Evolutionary conservation across 805 yeast genomes (phyloP).

Genomic region (Tetrapisispora arboricola): DNA sequence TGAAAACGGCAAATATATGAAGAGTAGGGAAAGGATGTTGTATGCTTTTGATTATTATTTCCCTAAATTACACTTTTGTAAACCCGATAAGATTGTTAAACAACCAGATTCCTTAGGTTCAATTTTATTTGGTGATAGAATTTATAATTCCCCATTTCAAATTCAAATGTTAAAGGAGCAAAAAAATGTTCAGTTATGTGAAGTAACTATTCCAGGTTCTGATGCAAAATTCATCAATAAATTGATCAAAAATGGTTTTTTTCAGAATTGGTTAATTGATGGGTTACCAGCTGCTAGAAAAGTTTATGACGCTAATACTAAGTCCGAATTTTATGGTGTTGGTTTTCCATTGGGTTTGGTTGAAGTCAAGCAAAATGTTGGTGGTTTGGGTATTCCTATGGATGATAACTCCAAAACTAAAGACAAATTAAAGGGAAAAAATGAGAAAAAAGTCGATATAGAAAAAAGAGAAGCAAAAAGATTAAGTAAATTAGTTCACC

Average conservation of each 20-base stretch:
- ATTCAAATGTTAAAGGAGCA: slow-evolving; percentile 66
- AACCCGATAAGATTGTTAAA: slow-evolving; percentile 43
- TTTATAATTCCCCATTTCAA: slow-evolving; percentile 83
- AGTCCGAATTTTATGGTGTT: slow-evolving; percentile 56
- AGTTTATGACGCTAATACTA: slow-evolving; percentile 46
- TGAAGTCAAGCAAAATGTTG: slow-evolving; percentile 34
- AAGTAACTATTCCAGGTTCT: slow-evolving; percentile 42
- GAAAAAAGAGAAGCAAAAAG: slow-evolving; percentile 3
- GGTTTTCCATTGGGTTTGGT: slow-evolving; percentile 75
- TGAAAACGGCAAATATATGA: slow-evolving; percentile 30
- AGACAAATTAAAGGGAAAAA: neutral
- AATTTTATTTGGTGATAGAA: slow-evolving; percentile 89
- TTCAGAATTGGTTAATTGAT: slow-evolving; percentile 87
- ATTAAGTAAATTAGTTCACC: slow-evolving; percentile 7
- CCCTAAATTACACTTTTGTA: slow-evolving; percentile 74
- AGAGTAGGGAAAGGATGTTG: slow-evolving; percentile 41
- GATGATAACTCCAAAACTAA: neutral
- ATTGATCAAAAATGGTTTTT: slow-evolving; percentile 72
- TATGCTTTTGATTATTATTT: slow-evolving; percentile 79
- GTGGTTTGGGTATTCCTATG: slow-evolving; percentile 3
- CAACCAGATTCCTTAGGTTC: slow-evolving; percentile 90
- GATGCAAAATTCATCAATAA: slow-evolving; percentile 71
- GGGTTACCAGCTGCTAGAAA: slow-evolving; percentile 85
- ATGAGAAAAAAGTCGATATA: neutral
- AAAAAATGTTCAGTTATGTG: slow-evolving; percentile 61